Percentiles rank a stretch among this genome's conserved stretches.
phyloP scores from a whole-genome alignment of 495 filamentous ascomycete genomes.

The Rostrohypoxylon terebratum region DNA sequence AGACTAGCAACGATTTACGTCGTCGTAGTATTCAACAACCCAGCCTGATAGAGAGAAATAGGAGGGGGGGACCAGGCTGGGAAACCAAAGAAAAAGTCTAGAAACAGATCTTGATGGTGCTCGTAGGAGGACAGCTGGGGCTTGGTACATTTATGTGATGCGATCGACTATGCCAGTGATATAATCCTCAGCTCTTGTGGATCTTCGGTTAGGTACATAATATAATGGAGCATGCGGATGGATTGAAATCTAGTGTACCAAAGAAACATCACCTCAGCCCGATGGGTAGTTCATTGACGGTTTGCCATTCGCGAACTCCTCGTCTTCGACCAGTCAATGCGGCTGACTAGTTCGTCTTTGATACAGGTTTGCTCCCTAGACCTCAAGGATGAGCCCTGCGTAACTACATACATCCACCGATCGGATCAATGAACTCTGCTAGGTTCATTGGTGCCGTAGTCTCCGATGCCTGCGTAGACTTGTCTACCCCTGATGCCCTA shows the following conservation, averaged over 20 bases:
- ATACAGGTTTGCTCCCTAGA: slow-evolving; percentile 36
- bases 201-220: slow-evolving; percentile 3
- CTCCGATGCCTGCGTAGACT: slow-evolving; percentile 7
- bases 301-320: slow-evolving; percentile 16
- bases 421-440: not conserved
- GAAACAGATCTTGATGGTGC: slow-evolving; percentile 5
- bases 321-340: slow-evolving; percentile 29
- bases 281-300: not conserved
- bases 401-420: not conserved
- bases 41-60: not conserved
- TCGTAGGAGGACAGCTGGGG: slow-evolving; percentile 1
- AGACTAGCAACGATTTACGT: not conserved
- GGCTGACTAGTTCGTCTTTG: slow-evolving; percentile 25
- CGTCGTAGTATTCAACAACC: not conserved
- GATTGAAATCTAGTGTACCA: slow-evolving; percentile 6
- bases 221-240: not conserved
- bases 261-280: not conserved
- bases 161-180: not conserved
- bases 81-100: slow-evolving; percentile 2
- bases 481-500: not conserved
- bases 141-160: slow-evolving; percentile 12
- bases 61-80: not conserved
- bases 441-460: slow-evolving; percentile 5
- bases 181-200: slow-evolving; percentile 10
- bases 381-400: slow-evolving; percentile 36